phyloP scores from a whole-genome alignment of 1,284 basidiomycete genomes.

The Austropuccinia psidii region DNA sequence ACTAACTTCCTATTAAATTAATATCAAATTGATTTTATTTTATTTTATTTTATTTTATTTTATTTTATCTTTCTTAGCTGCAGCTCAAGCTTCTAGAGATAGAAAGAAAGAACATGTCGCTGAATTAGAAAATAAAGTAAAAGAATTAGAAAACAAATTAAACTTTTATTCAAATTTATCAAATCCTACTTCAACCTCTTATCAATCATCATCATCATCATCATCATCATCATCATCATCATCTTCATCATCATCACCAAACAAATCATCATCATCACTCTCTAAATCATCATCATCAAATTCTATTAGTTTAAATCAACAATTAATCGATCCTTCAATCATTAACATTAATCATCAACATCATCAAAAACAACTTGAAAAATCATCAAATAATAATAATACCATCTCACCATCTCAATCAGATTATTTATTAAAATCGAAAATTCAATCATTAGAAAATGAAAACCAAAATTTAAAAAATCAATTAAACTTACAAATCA shows the following conservation, averaged over 20 bases:
- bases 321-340: constrained; percentile 30
- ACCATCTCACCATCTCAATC: constrained; percentile 24
- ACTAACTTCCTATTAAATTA: not conserved
- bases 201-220: not conserved
- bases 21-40: not conserved
- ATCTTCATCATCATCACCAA: not conserved
- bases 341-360: not conserved
- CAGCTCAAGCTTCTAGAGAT: constrained; percentile 33
- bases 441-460: constrained; percentile 26
- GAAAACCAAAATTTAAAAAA: constrained; percentile 18
- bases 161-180: not conserved
- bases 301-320: not conserved
- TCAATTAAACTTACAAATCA: constrained; percentile 3
- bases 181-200: not conserved
- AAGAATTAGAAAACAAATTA: constrained; percentile 12
- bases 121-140: constrained; percentile 20
- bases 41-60: not conserved
- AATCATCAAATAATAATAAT: not conserved
- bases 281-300: not conserved
- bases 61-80: constrained; percentile 7
- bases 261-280: not conserved
- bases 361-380: not conserved
- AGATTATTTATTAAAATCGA: not conserved
- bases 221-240: not conserved
- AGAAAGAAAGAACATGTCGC: constrained; percentile 32